Conservation (phyloP, 345 rosid species). For the Citrus cavaleriei region DNA sequence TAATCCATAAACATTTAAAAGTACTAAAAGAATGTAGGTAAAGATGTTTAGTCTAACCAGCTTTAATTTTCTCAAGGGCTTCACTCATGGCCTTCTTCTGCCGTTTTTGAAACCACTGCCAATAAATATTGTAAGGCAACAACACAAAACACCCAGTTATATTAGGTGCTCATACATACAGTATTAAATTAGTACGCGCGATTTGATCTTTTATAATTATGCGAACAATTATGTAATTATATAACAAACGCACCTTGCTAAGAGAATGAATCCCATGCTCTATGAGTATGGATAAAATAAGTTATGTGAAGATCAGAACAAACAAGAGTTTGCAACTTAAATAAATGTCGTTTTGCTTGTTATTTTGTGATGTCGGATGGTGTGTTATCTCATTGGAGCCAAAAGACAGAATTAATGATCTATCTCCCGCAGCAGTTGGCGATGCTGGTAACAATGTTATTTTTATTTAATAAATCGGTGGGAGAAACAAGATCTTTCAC, state of each 20-base stretch:
- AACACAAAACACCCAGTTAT: too few species aligned
- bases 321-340: too few species aligned
- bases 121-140: neutral
- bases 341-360: neutral
- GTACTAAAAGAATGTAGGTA: neutral
- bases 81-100: conserved; percentile 53
- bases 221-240: too few species aligned
- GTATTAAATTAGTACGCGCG: too few species aligned
- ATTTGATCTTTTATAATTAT: too few species aligned
- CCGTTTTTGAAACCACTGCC: conserved; percentile 49
- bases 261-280: conserved; percentile 45
- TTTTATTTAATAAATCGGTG: neutral
- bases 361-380: neutral
- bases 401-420: too few species aligned
- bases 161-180: too few species aligned
- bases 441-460: neutral
- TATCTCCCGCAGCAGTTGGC: too few species aligned
- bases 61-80: conserved; percentile 64
- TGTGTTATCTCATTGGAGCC: conserved; percentile 1
- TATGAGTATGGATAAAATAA: conserved; percentile 42
- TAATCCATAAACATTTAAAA: neutral
- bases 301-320: conserved; percentile 42
- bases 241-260: conserved; percentile 27
- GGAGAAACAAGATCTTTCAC: too few species aligned
- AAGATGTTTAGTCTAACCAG: conserved; percentile 19